Percentiles rank a stretch among this genome's conserved stretches.
phyloP scores from a whole-genome alignment of 768 basidiomycete species.

The Trametes sanguinea region DNA sequence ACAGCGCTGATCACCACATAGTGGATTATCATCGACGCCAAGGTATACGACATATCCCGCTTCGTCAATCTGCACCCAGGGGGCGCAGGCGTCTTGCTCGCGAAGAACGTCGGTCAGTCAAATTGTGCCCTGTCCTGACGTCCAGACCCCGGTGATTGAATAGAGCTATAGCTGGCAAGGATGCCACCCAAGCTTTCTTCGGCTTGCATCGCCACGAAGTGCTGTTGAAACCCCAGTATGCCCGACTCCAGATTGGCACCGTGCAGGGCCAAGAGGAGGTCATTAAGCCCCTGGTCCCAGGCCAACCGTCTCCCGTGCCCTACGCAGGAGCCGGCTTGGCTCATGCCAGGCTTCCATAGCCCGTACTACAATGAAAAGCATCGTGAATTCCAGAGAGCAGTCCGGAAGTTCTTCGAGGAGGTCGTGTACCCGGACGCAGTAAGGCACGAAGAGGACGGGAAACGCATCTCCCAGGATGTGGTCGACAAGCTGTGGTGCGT shows the following conservation, averaged over 20 bases:
- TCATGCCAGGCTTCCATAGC: conserved; percentile 62
- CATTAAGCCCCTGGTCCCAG: conserved; percentile 56
- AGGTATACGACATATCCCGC: conserved; percentile 78
- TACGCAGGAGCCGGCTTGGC: conserved; percentile 89
- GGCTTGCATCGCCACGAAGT: conserved; percentile 85
- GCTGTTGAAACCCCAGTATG: conserved; percentile 70
- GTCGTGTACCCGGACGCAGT: conserved; percentile 75
- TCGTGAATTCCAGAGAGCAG: conserved; percentile 69
- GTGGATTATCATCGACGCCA: conserved; percentile 84
- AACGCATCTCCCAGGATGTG: conserved; percentile 81
- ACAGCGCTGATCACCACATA: conserved; percentile 30
- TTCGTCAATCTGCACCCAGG: conserved; percentile 89
- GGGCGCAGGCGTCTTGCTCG: conserved; percentile 72
- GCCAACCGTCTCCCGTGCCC: conserved; percentile 73
- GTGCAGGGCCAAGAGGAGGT: conserved; percentile 57
- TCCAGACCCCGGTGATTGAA: not conserved
- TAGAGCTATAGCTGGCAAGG: conserved; percentile 55
- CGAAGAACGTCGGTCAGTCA: conserved; percentile 61
- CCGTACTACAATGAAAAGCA: conserved; percentile 83
- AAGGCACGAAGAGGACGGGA: conserved; percentile 83
- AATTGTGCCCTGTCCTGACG: not conserved
- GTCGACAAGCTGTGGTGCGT: conserved; percentile 82
- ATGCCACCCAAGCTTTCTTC: conserved; percentile 81
- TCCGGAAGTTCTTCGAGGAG: conserved; percentile 76
- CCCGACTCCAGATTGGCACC: conserved; percentile 67